A percentile compares a stretch with the other conserved stretches of the same genome.
phyloP scores from a whole-genome alignment of 78 protist genomes.

The Anaeramoeba flamelloides region DNA sequence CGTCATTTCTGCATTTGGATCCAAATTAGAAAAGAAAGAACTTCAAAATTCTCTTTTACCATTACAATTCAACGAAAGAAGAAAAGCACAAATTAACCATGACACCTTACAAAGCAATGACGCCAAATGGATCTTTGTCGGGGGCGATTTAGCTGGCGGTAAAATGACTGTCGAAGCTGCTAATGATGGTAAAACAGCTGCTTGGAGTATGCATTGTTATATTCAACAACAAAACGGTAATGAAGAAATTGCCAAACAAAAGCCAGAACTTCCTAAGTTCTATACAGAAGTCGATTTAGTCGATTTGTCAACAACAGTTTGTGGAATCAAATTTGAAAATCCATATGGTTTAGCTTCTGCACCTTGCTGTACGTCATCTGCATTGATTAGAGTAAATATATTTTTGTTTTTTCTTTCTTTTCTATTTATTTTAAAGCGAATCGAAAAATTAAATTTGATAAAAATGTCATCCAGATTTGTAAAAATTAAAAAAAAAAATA shows the following conservation, averaged over 20 bases:
- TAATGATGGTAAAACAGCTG: conserved; percentile 79
- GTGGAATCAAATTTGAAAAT: conserved; percentile 66
- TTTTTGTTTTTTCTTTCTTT: no score
- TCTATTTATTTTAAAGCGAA: no score
- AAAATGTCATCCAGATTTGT: no score
- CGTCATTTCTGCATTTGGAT: conserved; percentile 78
- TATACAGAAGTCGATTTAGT: conserved; percentile 68
- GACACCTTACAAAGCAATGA: not conserved
- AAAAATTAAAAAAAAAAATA: no score
- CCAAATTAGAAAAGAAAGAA: conserved; percentile 8
- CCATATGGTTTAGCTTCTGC: conserved; percentile 90
- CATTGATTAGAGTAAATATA: conserved; percentile 73
- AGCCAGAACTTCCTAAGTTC: conserved; percentile 50
- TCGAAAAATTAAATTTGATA: no score
- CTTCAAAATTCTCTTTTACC: not conserved
- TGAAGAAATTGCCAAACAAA: not conserved
- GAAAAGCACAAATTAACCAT: not conserved
- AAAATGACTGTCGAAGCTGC: conserved; percentile 82
- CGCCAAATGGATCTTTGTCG: conserved; percentile 53
- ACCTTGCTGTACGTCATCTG: conserved; percentile 59
- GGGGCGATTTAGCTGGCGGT: conserved; percentile 68
- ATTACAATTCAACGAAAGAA: not conserved
- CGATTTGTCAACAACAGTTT: conserved; percentile 50
- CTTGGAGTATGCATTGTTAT: conserved; percentile 38
- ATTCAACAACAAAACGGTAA: not conserved